These are phyloP conservation scores for Cladorrhinum samala DNA, from an alignment of 495 filamentous ascomycete species.

Conservation along the genomic window DNA sequence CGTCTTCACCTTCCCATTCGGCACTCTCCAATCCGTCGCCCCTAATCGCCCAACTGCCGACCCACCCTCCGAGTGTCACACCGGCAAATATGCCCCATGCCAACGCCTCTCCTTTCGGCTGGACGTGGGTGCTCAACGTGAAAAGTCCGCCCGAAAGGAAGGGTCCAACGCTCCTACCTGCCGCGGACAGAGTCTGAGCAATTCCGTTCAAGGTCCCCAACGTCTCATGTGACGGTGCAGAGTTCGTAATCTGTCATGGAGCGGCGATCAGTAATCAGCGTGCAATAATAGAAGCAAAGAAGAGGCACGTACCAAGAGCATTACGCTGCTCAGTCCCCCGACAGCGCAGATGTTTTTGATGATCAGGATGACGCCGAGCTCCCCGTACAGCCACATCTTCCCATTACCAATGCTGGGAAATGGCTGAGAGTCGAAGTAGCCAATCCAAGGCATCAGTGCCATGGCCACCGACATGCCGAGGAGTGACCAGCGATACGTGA, in stretches of 20 bases:
- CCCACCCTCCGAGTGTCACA: conserved; percentile 67
- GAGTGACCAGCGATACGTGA: conserved; percentile 71
- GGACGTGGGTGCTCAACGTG: conserved; percentile 59
- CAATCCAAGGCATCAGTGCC: conserved; percentile 82
- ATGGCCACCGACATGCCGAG: conserved; percentile 82
- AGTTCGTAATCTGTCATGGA: conserved; percentile 74
- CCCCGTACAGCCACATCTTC: conserved; percentile 62
- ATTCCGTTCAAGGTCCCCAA: conserved; percentile 89
- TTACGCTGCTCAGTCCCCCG: conserved; percentile 79
- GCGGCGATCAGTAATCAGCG: conserved; percentile 6
- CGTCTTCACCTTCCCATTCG: conserved; percentile 31
- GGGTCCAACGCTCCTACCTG: conserved; percentile 80
- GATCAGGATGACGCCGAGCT: conserved; percentile 72
- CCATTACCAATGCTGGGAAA: conserved; percentile 43
- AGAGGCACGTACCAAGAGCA: conserved; percentile 63
- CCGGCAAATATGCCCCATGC: conserved; percentile 80
- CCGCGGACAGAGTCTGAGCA: conserved; percentile 88
- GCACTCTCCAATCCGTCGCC: conserved; percentile 53
- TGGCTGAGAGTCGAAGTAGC: conserved; percentile 54
- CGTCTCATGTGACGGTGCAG: conserved; percentile 75
- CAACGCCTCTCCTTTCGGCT: conserved; percentile 75
- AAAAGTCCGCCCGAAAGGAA: conserved; percentile 84
- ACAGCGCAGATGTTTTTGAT: conserved; percentile 86
- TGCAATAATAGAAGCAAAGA: neutral
- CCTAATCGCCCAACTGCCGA: conserved; percentile 66